Base-by-base conservation (phyloP, 2,329 filamentous ascomycete species). In the Venturia effusa region DNA sequence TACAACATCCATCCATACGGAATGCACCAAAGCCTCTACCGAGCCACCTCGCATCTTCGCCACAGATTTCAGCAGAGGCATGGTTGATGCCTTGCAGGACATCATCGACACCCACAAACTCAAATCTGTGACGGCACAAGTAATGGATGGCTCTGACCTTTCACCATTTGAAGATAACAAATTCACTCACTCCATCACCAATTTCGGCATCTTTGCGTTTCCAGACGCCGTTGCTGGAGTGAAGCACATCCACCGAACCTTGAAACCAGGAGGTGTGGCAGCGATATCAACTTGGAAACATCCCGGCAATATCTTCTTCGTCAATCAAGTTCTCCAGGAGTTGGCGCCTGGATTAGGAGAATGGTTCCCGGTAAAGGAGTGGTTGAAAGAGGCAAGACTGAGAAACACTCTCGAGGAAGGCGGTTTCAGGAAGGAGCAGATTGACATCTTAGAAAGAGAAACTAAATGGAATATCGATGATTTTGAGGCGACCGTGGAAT, bases 201-300 rank as follows among this genome's bases (percentile, higher is more conserved):
- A 75, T 67, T 73, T 78, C 39, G 75, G 73, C 7, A 70, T 78
- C 57, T 69, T 77, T 63, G 76, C 76, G 66, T 75, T 73, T 51
- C 40, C 64, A 0, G 68, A 70, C 62, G 70, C 71, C 0, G 66
- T 71, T 3, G 70, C 68, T 30, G 76, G 73, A 48, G 73, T 74
- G 0, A 69, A 67, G 13, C 75, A 78, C 63, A 71, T 78, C 34
- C 68, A 70, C 64, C 71, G 77, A 41, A 78, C 76, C 0, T 70
- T 78, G 1, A 68, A 71, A 41, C 71, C 72, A 1, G 74, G 71
- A 27, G 76, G 77, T 1, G 68, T 68, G 0, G 76, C 76, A 1
- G 65, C 76, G 0, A 71, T 77, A 3, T 78, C 76, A 30, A 73
- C 71, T 67, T 74, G 71, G 72, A 59, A 64, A 40, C 17, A 40